A percentile compares a stretch with the other conserved stretches of the same genome.
These are phyloP conservation scores for Sonneratia caseolaris DNA, from an alignment of 345 rosid genomes.

Conservation along the genomic window DNA sequence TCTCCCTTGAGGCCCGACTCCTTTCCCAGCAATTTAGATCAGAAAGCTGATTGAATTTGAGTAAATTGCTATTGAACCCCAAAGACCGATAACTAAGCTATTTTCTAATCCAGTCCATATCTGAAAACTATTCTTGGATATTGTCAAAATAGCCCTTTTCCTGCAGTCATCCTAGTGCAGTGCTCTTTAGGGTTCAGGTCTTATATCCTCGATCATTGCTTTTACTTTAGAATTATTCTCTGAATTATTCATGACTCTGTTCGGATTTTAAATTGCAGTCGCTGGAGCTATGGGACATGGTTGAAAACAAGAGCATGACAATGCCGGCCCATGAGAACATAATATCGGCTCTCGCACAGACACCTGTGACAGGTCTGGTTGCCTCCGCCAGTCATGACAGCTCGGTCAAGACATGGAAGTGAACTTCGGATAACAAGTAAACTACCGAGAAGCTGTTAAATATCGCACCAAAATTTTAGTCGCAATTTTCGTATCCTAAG, in stretches of 20 bases:
- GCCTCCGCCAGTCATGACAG: slow-evolving; percentile 65
- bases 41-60: too few species aligned
- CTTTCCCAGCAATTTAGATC: too few species aligned
- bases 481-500: not conserved
- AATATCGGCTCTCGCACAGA: slow-evolving; percentile 47
- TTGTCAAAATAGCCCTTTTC: too few species aligned
- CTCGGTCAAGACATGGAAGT: slow-evolving; percentile 62
- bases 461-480: not conserved
- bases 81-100: too few species aligned
- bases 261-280: slow-evolving; percentile 28
- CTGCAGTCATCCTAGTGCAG: not conserved
- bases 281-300: slow-evolving; percentile 60
- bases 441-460: not conserved
- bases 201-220: not conserved
- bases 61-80: too few species aligned
- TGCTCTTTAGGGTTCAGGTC: not conserved
- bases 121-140: not conserved
- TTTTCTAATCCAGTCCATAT: not conserved
- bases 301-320: slow-evolving; percentile 48
- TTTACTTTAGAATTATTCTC: not conserved
- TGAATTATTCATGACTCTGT: not conserved
- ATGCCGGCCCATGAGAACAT: slow-evolving; percentile 43
- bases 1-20: too few species aligned
- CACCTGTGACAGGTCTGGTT: slow-evolving; percentile 37
- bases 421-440: not conserved